Evolutionary conservation across 1,284 basidiomycete genomes (phyloP), one percentile per base, ranked within the genome.

Genomic region (Ustilago crameri): DNA sequence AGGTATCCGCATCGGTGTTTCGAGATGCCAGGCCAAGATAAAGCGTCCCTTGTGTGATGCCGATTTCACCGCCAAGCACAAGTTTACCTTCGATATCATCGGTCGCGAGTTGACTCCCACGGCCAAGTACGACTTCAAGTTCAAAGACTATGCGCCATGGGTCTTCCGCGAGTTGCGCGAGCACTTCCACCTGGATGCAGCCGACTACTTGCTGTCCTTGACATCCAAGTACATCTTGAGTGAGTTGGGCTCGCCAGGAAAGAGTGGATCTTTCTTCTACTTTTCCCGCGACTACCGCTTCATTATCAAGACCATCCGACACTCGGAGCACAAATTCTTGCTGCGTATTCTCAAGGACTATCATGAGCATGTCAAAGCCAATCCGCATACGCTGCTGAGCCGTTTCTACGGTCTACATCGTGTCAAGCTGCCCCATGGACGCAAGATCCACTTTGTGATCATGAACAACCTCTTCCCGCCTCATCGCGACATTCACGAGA

Each of bases 381-480:
- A 98, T 83, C 95, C 95, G 0, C 95, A 98, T 80, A 97, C 95
- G 1, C 86, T 98, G 4, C 85, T 98, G 3, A 93, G 91, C 17
- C 88, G 95, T 15, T 98, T 98, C 85, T 98, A 98, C 81, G 95
- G 95, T 12, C 86, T 98, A 14, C 95, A 98, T 80, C 91, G 95
- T 53, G 95, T 98, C 74, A 98, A 98, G 85, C 88, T 98, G 4
- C 95, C 95, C 0, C 88, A 89, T 22, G 95, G 95, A 0, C 87
- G 88, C 51, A 98, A 98, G 86, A 98, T 98, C 57, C 95, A 98
- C 84, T 98, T 98, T 83, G 93, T 98, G 57, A 96, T 98, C 85
- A 98, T 98, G 95, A 98, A 98, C 87, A 98, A 98, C 84, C 88
- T 98, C 43, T 98, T 98, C 86, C 95, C 95, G 0, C 91, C 95